A percentile compares a stretch with the other conserved stretches of the same genome.
These are phyloP conservation scores for Pinus tabuliformis DNA, from an alignment of 75 land plant species.

Conservation along the genomic window DNA sequence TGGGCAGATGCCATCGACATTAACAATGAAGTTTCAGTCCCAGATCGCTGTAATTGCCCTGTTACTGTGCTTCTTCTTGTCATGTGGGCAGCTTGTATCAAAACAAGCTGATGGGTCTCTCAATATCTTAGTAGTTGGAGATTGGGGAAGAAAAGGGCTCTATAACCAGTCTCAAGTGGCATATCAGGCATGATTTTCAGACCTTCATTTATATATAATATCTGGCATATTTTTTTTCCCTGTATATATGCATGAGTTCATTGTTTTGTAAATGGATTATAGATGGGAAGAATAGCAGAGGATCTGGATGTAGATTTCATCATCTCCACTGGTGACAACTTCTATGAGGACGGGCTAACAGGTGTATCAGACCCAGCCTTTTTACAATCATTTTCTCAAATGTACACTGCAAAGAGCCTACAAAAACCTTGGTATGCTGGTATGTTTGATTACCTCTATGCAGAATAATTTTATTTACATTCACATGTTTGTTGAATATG, in stretches of 20 bases:
- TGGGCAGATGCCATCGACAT: no score
- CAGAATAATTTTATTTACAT: background rate
- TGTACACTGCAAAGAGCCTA: slow-evolving; percentile 84
- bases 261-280: background rate
- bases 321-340: slow-evolving; percentile 85
- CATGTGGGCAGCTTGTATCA: background rate
- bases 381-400: slow-evolving; percentile 50
- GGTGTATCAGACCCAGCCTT: slow-evolving; percentile 52
- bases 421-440: slow-evolving; percentile 85
- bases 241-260: no score
- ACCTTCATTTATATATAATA: no score
- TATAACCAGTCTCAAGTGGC: slow-evolving; percentile 47
- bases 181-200: slow-evolving; percentile 18
- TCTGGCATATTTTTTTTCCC: no score
- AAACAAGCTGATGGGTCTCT: slow-evolving; percentile 3
- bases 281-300: slow-evolving; percentile 86
- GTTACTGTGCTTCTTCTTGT: no score
- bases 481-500: background rate
- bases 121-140: slow-evolving; percentile 40
- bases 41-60: no score
- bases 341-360: slow-evolving; percentile 69
- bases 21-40: no score
- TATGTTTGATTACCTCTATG: slow-evolving; percentile 11
- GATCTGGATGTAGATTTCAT: slow-evolving; percentile 63
- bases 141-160: slow-evolving; percentile 42